Evolutionary conservation across 78 protist species (phyloP).

Genomic region (Protostelium mycophagum): DNA sequence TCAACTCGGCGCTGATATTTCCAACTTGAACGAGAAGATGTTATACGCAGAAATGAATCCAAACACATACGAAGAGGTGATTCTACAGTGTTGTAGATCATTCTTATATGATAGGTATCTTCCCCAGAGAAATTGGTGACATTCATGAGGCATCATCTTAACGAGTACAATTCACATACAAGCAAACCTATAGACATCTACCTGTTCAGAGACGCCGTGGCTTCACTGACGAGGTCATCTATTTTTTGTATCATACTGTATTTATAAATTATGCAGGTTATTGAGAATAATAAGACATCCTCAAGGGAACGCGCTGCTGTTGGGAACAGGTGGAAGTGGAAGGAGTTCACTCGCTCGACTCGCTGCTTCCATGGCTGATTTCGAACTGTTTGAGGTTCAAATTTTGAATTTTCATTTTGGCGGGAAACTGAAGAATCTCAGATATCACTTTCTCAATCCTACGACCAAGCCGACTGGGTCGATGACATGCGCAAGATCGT

Average conservation of each 20-base stretch:
- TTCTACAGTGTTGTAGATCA: not conserved
- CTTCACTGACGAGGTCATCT: constrained; percentile 70
- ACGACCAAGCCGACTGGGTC: constrained; percentile 36
- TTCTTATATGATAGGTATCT: not conserved
- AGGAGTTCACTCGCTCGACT: constrained; percentile 58
- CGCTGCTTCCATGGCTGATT: constrained; percentile 62
- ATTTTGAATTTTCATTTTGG: not conserved
- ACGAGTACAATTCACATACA: constrained; percentile 12
- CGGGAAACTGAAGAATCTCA: not conserved
- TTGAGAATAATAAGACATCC: constrained; percentile 51
- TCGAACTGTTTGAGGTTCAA: not conserved
- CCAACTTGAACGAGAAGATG: not conserved
- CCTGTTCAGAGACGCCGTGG: constrained; percentile 72
- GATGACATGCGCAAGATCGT: constrained; percentile 55
- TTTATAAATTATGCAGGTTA: too few species aligned
- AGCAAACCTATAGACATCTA: constrained; percentile 46
- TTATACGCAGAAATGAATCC: not conserved
- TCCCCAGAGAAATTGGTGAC: not conserved
- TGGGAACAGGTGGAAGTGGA: constrained; percentile 85
- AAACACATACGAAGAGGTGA: not conserved
- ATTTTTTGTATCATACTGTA: too few species aligned
- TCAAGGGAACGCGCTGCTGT: constrained; percentile 69
- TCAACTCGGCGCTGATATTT: not conserved
- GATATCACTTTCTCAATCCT: constrained; percentile 24
- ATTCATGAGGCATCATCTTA: not conserved